Evolutionary conservation across 257 asterid genomes (phyloP).

Genomic region (Fraxinus quadrangulata): DNA sequence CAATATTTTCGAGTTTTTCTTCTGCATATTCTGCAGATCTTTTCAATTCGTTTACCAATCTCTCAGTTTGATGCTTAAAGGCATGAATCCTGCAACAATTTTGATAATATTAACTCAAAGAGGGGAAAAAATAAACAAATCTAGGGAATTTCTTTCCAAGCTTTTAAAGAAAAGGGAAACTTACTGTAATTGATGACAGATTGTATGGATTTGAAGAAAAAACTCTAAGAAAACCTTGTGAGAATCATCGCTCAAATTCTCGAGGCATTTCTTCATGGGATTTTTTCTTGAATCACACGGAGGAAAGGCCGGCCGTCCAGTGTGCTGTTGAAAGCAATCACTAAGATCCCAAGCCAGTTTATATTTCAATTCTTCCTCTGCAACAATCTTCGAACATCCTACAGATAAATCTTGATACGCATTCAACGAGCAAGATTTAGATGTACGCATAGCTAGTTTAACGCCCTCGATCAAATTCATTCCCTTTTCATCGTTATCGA

Average conservation of each 20-base stretch:
- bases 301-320: conserved; percentile 69
- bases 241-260: conserved; percentile 47
- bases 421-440: conserved; percentile 64
- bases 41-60: conserved; percentile 71
- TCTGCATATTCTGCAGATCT: conserved; percentile 67
- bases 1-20: conserved; percentile 51
- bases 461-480: conserved; percentile 54
- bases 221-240: conserved; percentile 57
- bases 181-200: conserved; percentile 89
- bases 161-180: conserved; percentile 12
- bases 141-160: background rate
- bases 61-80: conserved; percentile 70
- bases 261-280: conserved; percentile 48
- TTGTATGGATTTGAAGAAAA: conserved; percentile 68
- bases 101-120: background rate
- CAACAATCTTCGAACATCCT: conserved; percentile 62
- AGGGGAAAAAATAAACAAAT: background rate
- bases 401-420: conserved; percentile 57
- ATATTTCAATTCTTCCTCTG: conserved; percentile 62
- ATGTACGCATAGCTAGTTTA: conserved; percentile 41
- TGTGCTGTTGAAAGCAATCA: conserved; percentile 73
- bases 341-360: conserved; percentile 86
- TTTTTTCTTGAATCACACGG: conserved; percentile 45
- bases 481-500: conserved; percentile 49
- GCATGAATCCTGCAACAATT: conserved; percentile 58